A percentile compares a stretch with the other conserved stretches of the same genome.
Evolutionary conservation across 2,329 filamentous ascomycete genomes (phyloP).

Genomic region (Ophiostoma pallidulum): DNA sequence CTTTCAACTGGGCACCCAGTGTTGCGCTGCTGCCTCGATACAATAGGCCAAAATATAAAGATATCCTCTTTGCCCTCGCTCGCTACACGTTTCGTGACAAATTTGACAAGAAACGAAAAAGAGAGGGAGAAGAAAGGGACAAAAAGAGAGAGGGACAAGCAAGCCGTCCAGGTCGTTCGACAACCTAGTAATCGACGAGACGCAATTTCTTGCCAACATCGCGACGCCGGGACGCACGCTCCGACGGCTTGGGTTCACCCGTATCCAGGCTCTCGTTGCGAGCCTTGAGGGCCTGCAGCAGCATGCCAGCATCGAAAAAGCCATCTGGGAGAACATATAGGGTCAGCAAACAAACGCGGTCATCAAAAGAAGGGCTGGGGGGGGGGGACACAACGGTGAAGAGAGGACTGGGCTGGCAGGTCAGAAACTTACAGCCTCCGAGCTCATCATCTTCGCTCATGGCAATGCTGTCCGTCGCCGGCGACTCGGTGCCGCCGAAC

Average conservation of each 20-base stretch:
- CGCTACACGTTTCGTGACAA: no score
- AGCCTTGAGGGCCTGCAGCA: constrained; percentile 76
- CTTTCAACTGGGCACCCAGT: no score
- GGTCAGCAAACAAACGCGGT: no score
- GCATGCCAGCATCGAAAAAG: constrained; percentile 95
- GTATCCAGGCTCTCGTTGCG: constrained; percentile 46
- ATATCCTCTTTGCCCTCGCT: no score
- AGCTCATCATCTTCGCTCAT: constrained; percentile 80
- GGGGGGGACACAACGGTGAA: no score
- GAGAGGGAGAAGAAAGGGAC: no score
- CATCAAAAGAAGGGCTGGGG: no score
- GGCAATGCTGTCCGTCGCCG: constrained; percentile 58
- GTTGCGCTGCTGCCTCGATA: no score
- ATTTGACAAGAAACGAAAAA: no score
- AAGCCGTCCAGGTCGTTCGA: not conserved
- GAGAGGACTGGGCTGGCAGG: constrained; percentile 7
- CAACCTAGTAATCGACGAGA: constrained; percentile 53
- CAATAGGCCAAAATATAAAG: no score
- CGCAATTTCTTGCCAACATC: constrained; percentile 68
- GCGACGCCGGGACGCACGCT: constrained; percentile 51
- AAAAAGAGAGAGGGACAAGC: no score
- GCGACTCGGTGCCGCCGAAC: constrained; percentile 45
- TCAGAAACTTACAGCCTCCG: constrained; percentile 70
- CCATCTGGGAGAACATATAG: constrained; percentile 60
- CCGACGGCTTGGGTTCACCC: constrained; percentile 44